Evolutionary conservation across 2,329 filamentous ascomycete genomes (phyloP).

Genomic region (Penicillium sp.): DNA sequence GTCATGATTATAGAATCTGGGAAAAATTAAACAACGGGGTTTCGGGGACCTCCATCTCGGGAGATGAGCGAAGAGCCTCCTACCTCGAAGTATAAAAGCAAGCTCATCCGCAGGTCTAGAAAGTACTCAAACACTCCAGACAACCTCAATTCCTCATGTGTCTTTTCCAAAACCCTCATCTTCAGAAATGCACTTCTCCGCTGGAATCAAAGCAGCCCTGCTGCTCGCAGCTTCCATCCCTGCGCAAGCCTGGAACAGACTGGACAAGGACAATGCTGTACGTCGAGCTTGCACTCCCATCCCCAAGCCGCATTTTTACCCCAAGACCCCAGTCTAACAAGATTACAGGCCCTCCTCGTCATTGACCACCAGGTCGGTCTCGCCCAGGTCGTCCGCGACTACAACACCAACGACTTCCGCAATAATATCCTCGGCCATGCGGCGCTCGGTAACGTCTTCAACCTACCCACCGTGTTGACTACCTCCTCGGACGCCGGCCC

Average conservation of each 20-base stretch:
- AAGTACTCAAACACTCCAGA: background rate
- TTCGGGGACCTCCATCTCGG: background rate
- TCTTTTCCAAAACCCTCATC: background rate
- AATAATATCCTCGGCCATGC: constrained; percentile 68
- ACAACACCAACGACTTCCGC: constrained; percentile 62
- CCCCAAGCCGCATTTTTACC: background rate
- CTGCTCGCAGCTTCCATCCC: constrained; percentile 21
- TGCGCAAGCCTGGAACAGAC: constrained; percentile 27
- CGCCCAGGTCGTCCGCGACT: constrained; percentile 59
- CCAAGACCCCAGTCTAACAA: background rate
- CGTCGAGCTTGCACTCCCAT: background rate
- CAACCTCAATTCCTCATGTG: background rate
- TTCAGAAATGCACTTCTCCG: constrained; percentile 14
- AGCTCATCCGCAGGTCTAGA: background rate
- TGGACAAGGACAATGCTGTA: constrained; percentile 30
- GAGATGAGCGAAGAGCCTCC: background rate
- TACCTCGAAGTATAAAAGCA: constrained; percentile 2
- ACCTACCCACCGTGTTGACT: constrained; percentile 67
- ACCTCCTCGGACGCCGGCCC: constrained; percentile 68
- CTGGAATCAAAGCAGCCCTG: constrained; percentile 28
- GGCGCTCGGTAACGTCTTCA: constrained; percentile 63
- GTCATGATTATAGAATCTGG: constrained; percentile 5
- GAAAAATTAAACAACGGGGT: background rate
- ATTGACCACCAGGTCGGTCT: constrained; percentile 40
- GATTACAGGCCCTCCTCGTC: constrained; percentile 26